Percentiles rank a stretch among this genome's conserved stretches.
Conservation (phyloP, 2,329 filamentous ascomycete genomes). For the Sporothrix dimorphospora region DNA sequence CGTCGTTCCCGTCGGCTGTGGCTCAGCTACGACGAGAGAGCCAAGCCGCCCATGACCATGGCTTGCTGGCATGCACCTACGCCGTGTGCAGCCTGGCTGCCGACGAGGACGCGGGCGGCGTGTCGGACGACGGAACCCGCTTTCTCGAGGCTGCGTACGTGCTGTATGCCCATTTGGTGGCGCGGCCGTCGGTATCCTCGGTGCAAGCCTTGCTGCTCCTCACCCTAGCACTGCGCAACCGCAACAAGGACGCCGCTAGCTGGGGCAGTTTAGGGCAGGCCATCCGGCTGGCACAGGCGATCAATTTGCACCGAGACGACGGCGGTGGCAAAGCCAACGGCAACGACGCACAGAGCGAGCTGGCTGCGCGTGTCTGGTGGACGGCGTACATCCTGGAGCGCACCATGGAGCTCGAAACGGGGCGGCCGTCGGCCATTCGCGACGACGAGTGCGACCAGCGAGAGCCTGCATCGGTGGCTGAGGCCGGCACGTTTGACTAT, state of each 20-base stretch:
- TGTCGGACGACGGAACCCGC: not conserved
- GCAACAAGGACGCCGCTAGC: conserved; percentile 29
- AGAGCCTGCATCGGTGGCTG: not conserved
- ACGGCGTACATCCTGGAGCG: conserved; percentile 27
- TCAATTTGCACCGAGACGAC: conserved; percentile 19
- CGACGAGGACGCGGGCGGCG: conserved; percentile 22
- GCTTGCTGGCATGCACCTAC: conserved; percentile 19
- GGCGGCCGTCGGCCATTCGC: conserved; percentile 24
- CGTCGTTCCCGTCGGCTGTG: not conserved
- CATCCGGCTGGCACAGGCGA: conserved; percentile 26
- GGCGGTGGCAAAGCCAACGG: no score
- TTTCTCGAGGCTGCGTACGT: conserved; percentile 11
- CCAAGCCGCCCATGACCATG: not conserved
- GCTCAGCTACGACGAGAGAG: not conserved
- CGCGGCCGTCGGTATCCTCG: not conserved
- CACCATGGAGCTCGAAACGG: conserved; percentile 29
- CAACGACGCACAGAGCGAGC: not conserved
- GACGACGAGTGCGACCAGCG: conserved; percentile 27
- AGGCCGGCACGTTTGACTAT: conserved; percentile 15
- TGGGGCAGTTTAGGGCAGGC: conserved; percentile 28
- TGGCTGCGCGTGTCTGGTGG: conserved; percentile 23
- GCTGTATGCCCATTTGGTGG: conserved; percentile 26
- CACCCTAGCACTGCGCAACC: conserved; percentile 23
- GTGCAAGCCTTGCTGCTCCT: conserved; percentile 29
- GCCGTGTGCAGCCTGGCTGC: conserved; percentile 22